phyloP scores from a whole-genome alignment of 1,284 basidiomycete genomes.

The Anthracocystis panici-leucophaei region DNA sequence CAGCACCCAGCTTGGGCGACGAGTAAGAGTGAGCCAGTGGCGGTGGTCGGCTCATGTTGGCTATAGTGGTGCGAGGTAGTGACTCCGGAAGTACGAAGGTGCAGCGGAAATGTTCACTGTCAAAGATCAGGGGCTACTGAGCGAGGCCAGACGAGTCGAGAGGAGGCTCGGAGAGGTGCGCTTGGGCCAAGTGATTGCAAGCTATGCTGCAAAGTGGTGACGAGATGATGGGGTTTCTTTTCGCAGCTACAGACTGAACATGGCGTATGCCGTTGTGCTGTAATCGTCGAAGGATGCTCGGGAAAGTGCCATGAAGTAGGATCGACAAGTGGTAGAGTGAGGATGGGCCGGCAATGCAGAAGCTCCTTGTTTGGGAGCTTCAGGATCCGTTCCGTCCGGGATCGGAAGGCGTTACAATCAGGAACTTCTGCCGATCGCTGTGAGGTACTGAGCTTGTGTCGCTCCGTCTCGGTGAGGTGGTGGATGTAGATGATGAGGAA shows the following conservation, averaged over 20 bases:
- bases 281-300: neutral
- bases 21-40: slow-evolving; percentile 46
- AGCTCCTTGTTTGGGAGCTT: no score
- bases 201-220: slow-evolving; percentile 1
- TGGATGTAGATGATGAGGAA: no score
- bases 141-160: slow-evolving; percentile 4
- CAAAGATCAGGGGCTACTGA: neutral
- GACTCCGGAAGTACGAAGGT: neutral
- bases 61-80: neutral
- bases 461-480: no score
- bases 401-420: no score
- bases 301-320: neutral
- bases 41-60: slow-evolving; percentile 55
- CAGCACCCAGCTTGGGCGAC: slow-evolving; percentile 49
- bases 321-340: no score
- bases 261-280: neutral
- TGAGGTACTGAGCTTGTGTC: no score
- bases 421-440: no score
- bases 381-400: no score
- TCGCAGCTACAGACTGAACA: slow-evolving; percentile 8
- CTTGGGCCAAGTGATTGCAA: neutral
- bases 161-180: neutral
- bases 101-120: neutral
- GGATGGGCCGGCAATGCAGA: no score
- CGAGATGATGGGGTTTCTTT: neutral